Evolutionary conservation across 108 stramenopile genomes (phyloP).

Genomic region (Pseudonitzschia delicatissima): DNA sequence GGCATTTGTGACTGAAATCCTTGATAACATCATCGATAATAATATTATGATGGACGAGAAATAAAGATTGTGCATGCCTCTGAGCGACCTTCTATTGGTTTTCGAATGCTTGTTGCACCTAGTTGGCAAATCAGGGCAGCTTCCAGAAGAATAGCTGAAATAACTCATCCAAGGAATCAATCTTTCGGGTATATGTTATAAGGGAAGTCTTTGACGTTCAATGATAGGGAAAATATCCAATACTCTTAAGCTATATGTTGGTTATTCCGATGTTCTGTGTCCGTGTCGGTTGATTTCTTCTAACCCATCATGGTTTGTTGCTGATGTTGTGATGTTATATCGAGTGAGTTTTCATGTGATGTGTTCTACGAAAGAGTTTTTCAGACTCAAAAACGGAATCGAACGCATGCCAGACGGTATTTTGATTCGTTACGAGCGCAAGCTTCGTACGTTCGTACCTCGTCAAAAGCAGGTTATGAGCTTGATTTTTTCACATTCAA

Average conservation of each 20-base stretch:
- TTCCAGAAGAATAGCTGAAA: not conserved
- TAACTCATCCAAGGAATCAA: not conserved
- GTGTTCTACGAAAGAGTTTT: not conserved
- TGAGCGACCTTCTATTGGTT: not conserved
- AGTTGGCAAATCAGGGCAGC: not conserved
- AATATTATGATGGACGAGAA: not conserved
- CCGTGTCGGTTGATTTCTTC: not conserved
- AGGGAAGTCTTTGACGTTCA: too few species aligned
- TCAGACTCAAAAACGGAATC: not conserved
- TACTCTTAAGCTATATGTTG: too few species aligned
- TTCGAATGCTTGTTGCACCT: constrained; percentile 6
- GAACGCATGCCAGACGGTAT: too few species aligned
- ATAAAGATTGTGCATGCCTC: not conserved
- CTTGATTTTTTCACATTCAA: too few species aligned
- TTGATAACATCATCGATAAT: not conserved
- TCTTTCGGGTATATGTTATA: too few species aligned
- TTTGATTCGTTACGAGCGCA: too few species aligned
- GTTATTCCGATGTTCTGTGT: too few species aligned
- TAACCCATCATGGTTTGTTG: too few species aligned
- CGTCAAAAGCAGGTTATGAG: too few species aligned
- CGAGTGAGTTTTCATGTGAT: not conserved
- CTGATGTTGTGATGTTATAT: too few species aligned
- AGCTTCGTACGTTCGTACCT: too few species aligned
- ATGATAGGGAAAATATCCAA: too few species aligned
- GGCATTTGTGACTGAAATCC: not conserved